A percentile compares a stretch with the other conserved stretches of the same genome.
Evolutionary conservation across 768 basidiomycete genomes (phyloP).

Genomic region (Leccinum aurantiacum): DNA sequence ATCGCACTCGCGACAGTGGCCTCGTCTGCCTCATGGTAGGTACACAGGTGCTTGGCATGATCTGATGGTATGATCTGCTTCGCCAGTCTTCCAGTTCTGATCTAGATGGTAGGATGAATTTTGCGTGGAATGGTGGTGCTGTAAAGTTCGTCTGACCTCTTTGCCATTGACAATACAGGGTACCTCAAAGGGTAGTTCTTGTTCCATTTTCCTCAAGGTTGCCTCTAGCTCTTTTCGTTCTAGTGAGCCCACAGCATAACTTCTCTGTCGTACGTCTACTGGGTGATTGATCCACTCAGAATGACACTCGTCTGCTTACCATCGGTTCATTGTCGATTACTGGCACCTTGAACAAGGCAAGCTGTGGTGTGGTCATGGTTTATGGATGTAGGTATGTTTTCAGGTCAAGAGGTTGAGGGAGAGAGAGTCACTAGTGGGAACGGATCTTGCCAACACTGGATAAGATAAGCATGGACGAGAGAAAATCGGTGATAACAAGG

Average conservation of each 20-base stretch:
- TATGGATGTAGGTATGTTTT: conserved; percentile 12
- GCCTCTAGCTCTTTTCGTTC: conserved; percentile 75
- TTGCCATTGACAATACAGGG: conserved; percentile 92
- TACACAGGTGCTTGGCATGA: conserved; percentile 77
- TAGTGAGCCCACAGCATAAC: conserved; percentile 74
- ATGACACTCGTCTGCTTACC: conserved; percentile 44
- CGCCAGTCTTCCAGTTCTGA: conserved; percentile 76
- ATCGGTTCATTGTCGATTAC: conserved; percentile 90
- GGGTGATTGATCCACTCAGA: conserved; percentile 1
- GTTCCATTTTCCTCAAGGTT: conserved; percentile 77
- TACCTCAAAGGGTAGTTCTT: conserved; percentile 84
- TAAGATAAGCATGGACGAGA: conserved; percentile 1
- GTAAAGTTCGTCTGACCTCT: conserved; percentile 47
- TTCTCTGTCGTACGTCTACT: conserved; percentile 44
- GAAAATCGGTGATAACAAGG: background rate
- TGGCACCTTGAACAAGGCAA: conserved; percentile 86
- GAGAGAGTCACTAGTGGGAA: background rate
- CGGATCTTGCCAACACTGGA: conserved; percentile 20
- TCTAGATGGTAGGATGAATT: conserved; percentile 39
- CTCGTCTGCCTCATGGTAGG: conserved; percentile 86
- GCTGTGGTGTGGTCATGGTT: conserved; percentile 66
- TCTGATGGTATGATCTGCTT: conserved; percentile 86
- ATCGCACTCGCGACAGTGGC: conserved; percentile 78
- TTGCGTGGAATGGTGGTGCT: background rate
- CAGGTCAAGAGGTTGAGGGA: background rate